phyloP scores from a whole-genome alignment of 1,284 basidiomycete species.

The Marasmius fiardii region DNA sequence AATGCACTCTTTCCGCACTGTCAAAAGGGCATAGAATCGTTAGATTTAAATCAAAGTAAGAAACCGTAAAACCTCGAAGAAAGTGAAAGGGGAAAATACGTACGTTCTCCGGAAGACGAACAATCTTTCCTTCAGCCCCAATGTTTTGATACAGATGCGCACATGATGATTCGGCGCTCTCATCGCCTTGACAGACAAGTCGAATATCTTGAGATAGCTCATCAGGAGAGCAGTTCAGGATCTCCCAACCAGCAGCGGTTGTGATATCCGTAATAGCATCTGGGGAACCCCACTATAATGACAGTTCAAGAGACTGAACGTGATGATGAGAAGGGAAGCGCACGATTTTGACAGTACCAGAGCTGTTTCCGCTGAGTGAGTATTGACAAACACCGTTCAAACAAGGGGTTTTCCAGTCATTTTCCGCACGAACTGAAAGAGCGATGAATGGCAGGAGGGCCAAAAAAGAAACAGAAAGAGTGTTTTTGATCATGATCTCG shows the following conservation, averaged over 20 bases:
- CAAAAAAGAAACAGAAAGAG: background rate
- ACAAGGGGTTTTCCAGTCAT: constrained; percentile 23
- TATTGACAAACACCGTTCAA: constrained; percentile 20
- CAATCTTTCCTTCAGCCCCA: constrained; percentile 18
- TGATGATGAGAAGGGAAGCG: constrained; percentile 2
- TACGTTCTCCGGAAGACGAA: constrained; percentile 20
- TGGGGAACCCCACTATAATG: constrained; percentile 16
- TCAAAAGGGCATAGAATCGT: background rate
- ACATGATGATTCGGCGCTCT: constrained; percentile 4
- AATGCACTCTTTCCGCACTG: constrained; percentile 39
- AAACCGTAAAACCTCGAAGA: background rate
- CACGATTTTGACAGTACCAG: constrained; percentile 19
- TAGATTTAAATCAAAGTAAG: no score
- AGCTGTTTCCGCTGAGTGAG: constrained; percentile 13
- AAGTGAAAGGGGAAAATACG: constrained; percentile 6
- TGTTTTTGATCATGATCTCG: background rate
- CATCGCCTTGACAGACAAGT: constrained; percentile 15
- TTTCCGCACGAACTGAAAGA: constrained; percentile 2
- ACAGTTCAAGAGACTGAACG: background rate
- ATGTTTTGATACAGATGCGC: constrained; percentile 15
- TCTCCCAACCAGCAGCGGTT: constrained; percentile 19
- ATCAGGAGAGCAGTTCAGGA: constrained; percentile 18
- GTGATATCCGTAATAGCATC: constrained; percentile 21
- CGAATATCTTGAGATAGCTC: constrained; percentile 18
- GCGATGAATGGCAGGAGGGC: background rate